Evolutionary conservation across 176 grass and related monocot genomes (phyloP).

Genomic region (Alopecurus myosuroides): DNA sequence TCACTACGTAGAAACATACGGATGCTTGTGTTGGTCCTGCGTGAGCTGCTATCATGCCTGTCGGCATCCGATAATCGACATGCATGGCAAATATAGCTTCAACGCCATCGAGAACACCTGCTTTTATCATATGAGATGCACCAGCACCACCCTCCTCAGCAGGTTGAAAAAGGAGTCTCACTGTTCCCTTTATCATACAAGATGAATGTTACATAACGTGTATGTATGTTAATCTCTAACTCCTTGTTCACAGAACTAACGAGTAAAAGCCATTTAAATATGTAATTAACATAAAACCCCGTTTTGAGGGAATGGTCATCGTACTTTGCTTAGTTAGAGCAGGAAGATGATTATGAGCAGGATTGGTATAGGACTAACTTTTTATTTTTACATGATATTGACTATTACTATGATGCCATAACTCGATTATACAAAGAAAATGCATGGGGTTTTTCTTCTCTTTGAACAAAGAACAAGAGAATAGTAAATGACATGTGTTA

Average conservation of each 20-base stretch:
- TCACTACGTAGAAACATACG: constrained; percentile 64
- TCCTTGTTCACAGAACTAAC: neutral
- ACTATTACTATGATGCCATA: neutral
- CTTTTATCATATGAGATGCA: constrained; percentile 82
- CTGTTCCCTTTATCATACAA: constrained; percentile 66
- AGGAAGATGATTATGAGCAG: neutral
- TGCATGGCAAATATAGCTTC: constrained; percentile 89
- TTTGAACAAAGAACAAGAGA: neutral
- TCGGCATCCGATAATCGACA: constrained; percentile 46
- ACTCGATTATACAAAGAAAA: neutral
- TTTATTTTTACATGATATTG: neutral
- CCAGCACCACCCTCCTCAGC: constrained; percentile 94
- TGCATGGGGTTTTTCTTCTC: neutral
- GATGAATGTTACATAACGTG: constrained; percentile 5
- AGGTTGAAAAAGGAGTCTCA: constrained; percentile 90
- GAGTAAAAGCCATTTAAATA: neutral
- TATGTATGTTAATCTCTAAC: neutral
- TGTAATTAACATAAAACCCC: neutral
- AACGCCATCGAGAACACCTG: constrained; percentile 58
- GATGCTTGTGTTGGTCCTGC: constrained; percentile 77
- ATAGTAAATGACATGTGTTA: neutral
- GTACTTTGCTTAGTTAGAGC: neutral
- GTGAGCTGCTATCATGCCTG: constrained; percentile 45
- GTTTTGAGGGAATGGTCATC: neutral
- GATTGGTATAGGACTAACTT: neutral